These are phyloP conservation scores for Corniculantispora saksenae DNA, from an alignment of 2,329 filamentous ascomycete genomes.

Conservation along the genomic window DNA sequence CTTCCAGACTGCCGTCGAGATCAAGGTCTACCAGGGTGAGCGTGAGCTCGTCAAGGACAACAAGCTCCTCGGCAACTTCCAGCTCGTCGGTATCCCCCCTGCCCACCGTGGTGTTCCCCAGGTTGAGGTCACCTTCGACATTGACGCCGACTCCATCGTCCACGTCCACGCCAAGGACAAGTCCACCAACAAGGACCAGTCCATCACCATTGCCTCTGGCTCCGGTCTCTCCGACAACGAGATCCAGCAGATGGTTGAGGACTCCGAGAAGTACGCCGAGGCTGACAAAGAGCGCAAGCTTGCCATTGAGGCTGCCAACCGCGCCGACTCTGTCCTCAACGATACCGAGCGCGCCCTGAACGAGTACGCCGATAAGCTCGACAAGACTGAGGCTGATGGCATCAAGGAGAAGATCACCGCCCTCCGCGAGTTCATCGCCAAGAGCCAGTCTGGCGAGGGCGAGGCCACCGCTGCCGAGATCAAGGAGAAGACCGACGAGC, in stretches of 20 bases:
- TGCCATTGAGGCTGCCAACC: conserved; percentile 95
- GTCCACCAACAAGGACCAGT: conserved; percentile 99
- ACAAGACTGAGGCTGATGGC: conserved; percentile 91
- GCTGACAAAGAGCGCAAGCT: conserved; percentile 95
- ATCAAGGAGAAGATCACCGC: conserved; percentile 90
- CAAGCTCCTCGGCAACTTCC: conserved; percentile 99
- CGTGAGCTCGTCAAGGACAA: conserved; percentile 98
- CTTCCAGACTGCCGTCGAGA: conserved; percentile 98
- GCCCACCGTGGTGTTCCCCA: conserved; percentile 96
- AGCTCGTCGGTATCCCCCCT: conserved; percentile 94
- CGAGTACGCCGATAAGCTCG: conserved; percentile 92
- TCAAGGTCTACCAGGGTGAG: conserved; percentile 99
- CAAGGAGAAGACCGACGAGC: conserved; percentile 98
- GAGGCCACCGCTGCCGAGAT: conserved; percentile 84
- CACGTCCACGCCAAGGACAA: conserved; percentile 99
- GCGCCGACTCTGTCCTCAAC: conserved; percentile 91
- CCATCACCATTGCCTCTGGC: conserved; percentile 96
- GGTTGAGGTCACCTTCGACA: conserved; percentile 97
- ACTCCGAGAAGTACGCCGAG: conserved; percentile 95
- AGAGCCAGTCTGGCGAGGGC: conserved; percentile 92
- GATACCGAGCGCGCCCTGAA: conserved; percentile 98
- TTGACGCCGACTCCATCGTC: conserved; percentile 96
- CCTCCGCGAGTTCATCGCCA: conserved; percentile 86
- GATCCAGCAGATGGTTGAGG: conserved; percentile 96
- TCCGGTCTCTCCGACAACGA: conserved; percentile 93